Percentiles rank a stretch among this genome's conserved stretches.
These are phyloP conservation scores for Annulohypoxylon truncatum DNA, from an alignment of 2,329 filamentous ascomycete genomes.

Conservation along the genomic window DNA sequence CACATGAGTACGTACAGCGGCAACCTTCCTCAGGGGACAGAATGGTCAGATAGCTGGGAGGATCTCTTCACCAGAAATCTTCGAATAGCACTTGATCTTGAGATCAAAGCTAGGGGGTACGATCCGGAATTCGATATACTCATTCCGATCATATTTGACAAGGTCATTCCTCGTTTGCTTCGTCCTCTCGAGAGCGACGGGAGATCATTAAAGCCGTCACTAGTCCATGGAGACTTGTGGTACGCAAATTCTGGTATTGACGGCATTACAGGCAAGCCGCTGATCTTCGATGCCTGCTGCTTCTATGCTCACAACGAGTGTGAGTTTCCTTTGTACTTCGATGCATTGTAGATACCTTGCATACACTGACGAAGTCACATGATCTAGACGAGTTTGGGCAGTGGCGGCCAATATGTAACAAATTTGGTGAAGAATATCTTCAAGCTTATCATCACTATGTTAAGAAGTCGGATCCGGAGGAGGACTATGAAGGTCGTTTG, in stretches of 20 bases:
- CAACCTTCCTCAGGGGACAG: not conserved
- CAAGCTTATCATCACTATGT: not conserved
- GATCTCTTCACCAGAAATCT: not conserved
- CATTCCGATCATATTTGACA: not conserved
- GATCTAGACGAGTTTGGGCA: not conserved
- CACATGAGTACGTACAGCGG: not conserved
- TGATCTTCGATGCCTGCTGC: not conserved
- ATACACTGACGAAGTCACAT: not conserved
- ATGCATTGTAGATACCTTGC: too few relatives aligned
- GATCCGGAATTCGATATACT: not conserved
- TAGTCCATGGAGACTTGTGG: not conserved
- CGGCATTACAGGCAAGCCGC: not conserved
- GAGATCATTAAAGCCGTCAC: not conserved
- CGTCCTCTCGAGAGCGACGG: not conserved
- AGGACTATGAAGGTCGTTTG: not conserved
- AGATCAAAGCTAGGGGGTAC: not conserved
- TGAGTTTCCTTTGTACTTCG: too few relatives aligned
- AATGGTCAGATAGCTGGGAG: not conserved
- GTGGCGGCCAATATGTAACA: not conserved
- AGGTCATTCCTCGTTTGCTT: not conserved
- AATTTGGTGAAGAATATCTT: not conserved
- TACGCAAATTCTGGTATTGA: not conserved
- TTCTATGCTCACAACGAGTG: not conserved
- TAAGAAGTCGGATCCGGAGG: not conserved
- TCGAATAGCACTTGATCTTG: not conserved